Conservation (phyloP, 352 stramenopile genomes). For the Globisporangium camurandrum region DNA sequence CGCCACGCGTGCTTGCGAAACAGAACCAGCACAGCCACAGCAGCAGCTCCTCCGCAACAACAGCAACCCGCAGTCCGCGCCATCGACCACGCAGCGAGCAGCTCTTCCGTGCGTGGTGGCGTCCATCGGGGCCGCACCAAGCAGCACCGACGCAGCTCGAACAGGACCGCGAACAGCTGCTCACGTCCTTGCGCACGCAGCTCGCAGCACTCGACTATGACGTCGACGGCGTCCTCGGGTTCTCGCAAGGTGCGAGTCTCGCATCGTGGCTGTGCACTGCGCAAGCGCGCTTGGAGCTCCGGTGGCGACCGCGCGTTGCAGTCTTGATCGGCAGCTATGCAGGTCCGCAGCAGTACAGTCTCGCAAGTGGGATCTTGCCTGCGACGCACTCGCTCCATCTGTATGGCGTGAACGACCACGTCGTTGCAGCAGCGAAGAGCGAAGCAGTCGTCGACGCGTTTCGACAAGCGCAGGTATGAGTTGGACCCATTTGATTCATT, state of each 20-base stretch:
- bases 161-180: constrained; percentile 40
- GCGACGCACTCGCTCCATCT: constrained; percentile 63
- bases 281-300: constrained; percentile 47
- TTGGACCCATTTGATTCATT: too few species aligned
- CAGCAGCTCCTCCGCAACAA: constrained; percentile 8
- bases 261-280: constrained; percentile 75
- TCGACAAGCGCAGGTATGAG: constrained; percentile 31
- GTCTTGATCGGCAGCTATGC: constrained; percentile 75
- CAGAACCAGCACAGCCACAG: constrained; percentile 14
- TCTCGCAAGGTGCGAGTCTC: constrained; percentile 74
- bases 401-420: constrained; percentile 75
- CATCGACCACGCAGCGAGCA: constrained; percentile 34
- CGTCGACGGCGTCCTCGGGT: constrained; percentile 74
- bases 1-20: constrained; percentile 57
- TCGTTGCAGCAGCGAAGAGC: constrained; percentile 66
- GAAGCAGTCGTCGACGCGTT: constrained; percentile 65
- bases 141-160: constrained; percentile 38
- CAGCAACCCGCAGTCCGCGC: constrained; percentile 6
- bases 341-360: constrained; percentile 42
- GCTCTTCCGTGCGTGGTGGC: constrained; percentile 75
- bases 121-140: constrained; percentile 40
- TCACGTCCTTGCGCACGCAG: constrained; percentile 51
- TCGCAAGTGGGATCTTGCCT: constrained; percentile 39
- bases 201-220: constrained; percentile 48
- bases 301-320: constrained; percentile 60